These are phyloP conservation scores for Populus hybrid DNA, from an alignment of 441 rosid genomes.

Conservation along the genomic window DNA sequence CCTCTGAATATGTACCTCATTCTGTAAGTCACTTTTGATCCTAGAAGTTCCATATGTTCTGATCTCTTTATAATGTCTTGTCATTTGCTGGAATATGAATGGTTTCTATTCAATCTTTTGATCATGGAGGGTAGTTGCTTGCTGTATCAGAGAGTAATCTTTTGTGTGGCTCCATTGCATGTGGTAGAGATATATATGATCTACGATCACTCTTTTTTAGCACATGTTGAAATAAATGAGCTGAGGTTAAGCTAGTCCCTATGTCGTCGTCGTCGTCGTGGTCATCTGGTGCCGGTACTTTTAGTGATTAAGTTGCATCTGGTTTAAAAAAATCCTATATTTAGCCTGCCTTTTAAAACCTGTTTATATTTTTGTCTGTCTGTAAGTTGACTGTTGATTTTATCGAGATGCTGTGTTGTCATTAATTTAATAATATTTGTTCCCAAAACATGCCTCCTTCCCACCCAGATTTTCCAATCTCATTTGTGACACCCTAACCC, in stretches of 20 bases:
- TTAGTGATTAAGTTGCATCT: neutral
- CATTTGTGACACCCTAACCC: neutral
- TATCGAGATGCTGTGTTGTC: neutral
- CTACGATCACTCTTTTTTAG: neutral
- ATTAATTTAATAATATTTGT: neutral
- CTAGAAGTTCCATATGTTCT: neutral
- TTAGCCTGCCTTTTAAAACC: neutral
- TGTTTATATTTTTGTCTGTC: neutral
- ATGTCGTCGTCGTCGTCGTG: no score
- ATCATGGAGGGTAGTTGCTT: neutral
- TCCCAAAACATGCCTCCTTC: neutral
- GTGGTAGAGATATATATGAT: neutral
- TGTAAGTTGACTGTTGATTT: neutral
- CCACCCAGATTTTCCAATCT: neutral
- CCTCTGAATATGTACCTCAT: constrained; percentile 82
- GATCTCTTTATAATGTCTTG: neutral
- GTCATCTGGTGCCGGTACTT: neutral
- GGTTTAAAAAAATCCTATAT: neutral
- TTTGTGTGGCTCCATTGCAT: neutral
- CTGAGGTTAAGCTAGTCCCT: neutral
- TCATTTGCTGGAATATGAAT: neutral
- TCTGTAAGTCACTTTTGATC: constrained; percentile 55
- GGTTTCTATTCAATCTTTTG: neutral
- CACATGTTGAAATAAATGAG: neutral
- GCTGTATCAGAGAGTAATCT: neutral